These are phyloP conservation scores for Clonostachys byssicola DNA, from an alignment of 2,329 filamentous ascomycete species.

Conservation along the genomic window DNA sequence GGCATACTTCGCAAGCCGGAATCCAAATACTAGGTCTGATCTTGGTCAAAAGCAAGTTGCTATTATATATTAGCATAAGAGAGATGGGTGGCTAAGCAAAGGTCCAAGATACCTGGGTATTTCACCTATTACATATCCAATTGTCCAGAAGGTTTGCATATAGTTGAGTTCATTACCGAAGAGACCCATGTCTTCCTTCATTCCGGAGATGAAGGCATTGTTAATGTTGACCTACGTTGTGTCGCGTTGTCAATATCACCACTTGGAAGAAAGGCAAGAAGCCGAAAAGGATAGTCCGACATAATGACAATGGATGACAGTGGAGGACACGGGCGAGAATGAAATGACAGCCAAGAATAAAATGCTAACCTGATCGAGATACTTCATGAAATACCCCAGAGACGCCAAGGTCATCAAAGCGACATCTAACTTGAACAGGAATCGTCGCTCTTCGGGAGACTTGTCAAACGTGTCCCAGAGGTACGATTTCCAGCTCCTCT, in stretches of 20 bases:
- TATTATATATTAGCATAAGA: neutral
- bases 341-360: conserved; percentile 5
- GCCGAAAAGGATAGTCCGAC: no score
- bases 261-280: no score
- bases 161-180: conserved; percentile 51
- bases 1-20: conserved; percentile 23
- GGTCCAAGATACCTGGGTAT: conserved; percentile 16
- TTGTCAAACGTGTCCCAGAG: conserved; percentile 45
- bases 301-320: neutral
- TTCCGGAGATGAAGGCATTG: conserved; percentile 39
- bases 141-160: conserved; percentile 47
- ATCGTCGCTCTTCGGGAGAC: conserved; percentile 28
- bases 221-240: conserved; percentile 15
- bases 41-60: conserved; percentile 27
- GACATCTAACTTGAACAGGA: conserved; percentile 36
- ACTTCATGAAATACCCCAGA: conserved; percentile 31
- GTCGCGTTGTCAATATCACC: neutral
- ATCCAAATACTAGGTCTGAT: conserved; percentile 34
- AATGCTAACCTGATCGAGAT: conserved; percentile 20
- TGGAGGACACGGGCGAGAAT: conserved; percentile 12
- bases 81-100: neutral
- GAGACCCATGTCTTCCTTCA: conserved; percentile 34
- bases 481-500: conserved; percentile 38
- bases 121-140: conserved; percentile 52
- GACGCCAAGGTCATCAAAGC: conserved; percentile 29